Conservation (phyloP, 139 green algal genomes). For the Diplosphaera chodatii region DNA sequence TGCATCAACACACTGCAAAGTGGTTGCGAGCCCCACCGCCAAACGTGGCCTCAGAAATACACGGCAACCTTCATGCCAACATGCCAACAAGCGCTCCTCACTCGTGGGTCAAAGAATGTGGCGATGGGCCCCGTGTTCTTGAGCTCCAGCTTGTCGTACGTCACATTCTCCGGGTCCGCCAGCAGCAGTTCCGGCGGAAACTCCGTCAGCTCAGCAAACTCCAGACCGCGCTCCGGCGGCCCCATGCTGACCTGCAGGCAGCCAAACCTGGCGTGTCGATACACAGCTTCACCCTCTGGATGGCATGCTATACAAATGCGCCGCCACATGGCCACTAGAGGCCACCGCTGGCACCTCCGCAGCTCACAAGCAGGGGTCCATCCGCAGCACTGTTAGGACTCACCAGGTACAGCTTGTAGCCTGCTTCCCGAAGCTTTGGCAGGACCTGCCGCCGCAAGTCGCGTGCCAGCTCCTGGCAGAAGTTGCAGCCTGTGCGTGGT, state of each 20-base stretch:
- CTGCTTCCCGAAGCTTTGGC: conserved; percentile 51
- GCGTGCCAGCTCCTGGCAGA: conserved; percentile 59
- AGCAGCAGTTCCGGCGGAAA: conserved; percentile 68
- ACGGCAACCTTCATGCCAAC: background rate
- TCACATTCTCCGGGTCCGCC: conserved; percentile 65
- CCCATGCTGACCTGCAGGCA: conserved; percentile 50
- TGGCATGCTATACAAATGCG: no score
- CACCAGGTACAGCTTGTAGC: conserved; percentile 59
- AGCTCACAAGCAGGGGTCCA: no score
- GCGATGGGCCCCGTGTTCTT: conserved; percentile 35
- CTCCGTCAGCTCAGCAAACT: conserved; percentile 67
- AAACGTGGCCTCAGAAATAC: background rate
- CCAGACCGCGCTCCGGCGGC: conserved; percentile 10
- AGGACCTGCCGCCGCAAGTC: conserved; percentile 70
- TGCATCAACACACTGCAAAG: background rate
- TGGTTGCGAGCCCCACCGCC: no score
- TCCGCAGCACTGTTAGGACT: no score
- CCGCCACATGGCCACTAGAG: no score
- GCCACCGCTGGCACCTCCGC: no score
- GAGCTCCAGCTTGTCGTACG: conserved; percentile 68
- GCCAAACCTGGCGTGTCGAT: no score
- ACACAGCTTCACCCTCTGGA: no score
- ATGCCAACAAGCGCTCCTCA: conserved; percentile 3
- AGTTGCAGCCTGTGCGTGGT: background rate
- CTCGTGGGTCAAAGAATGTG: conserved; percentile 49